phyloP scores from a whole-genome alignment of 768 basidiomycete species.

The Tricholoma saponaceum region DNA sequence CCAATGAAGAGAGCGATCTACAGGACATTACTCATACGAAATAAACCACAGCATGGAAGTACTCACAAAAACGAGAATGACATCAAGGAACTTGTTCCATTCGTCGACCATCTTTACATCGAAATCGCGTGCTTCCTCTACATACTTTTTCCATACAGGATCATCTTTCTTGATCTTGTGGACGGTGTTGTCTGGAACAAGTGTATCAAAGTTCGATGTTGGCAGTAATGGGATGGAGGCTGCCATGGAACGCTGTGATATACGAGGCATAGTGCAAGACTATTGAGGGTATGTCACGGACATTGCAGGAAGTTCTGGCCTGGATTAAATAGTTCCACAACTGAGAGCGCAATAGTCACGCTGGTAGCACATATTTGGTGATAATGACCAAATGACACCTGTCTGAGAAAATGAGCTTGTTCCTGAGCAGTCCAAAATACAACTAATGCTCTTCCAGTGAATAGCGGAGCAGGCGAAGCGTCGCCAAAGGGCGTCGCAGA shows the following conservation, averaged over 20 bases:
- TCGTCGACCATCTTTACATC: slow-evolving; percentile 7
- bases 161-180: background rate
- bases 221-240: background rate
- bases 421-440: no score
- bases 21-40: background rate
- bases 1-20: slow-evolving; percentile 11
- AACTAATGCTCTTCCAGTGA: no score
- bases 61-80: slow-evolving; percentile 11
- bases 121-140: slow-evolving; percentile 1
- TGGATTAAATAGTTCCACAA: no score
- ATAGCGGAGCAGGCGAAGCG: no score
- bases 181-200: background rate
- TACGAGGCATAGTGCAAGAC: background rate
- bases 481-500: no score
- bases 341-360: no score
- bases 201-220: background rate
- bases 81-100: slow-evolving; percentile 10
- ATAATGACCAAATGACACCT: no score
- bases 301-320: background rate
- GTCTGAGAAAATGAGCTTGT: no score
- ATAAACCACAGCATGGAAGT: background rate
- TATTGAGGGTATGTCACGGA: background rate
- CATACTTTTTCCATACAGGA: slow-evolving; percentile 1
- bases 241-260: background rate
- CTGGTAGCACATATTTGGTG: no score